Base-by-base conservation (phyloP, 179 eudicot species). In the Spergularia azorica region DNA sequence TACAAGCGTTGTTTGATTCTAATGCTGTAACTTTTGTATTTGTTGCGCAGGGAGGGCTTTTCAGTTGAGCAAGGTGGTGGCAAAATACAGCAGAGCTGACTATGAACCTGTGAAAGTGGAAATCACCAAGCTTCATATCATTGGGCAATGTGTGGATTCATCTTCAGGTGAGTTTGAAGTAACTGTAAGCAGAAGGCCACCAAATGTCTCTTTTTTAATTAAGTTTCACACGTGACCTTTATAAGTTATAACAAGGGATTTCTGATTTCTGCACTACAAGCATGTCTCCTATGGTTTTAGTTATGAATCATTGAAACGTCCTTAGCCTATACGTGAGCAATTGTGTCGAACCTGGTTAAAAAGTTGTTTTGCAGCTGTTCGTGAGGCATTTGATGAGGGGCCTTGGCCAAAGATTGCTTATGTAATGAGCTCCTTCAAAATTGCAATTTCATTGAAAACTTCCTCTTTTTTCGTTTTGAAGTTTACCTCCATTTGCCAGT, bases 91-190 rank as follows among this genome's bases (percentile, higher is more conserved):
- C 82, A 88, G 87, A 21, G 83, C 89, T 73, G 85, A 38, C 41
- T 60, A 85, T 79, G 89, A 87, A 9, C 79, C 91, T 7, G 90
- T 90, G 17, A 60, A 76, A 36, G 88, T 83, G 7, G 73, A 87
- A 56, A 72, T 85, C 32, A 79, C 89, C 14, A 83, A 90, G 63
- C 94, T 90, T 72, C 83, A 87, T 59, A 88, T 90, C 67, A 77
- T 88, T 85, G 94, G 94, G 41, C 72, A 83, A 60, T 88, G 87
- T 69, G 88, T 87, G 16, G 92, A 90, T 85, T 81, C 94, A 6
- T 92, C 90, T 11, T 90, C 92, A 57, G 90, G 94, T 90, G 57
- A 77, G 78, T 32, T 54, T 15, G 60, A 52, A 70, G 36, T 48
- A 48, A 20, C 39, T 21, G 32, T 26, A 26, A 26, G 32, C 32